Evolutionary conservation across 345 rosid genomes (phyloP), one percentile per base, ranked within the genome.

Genomic region (Ceriops decandra): DNA sequence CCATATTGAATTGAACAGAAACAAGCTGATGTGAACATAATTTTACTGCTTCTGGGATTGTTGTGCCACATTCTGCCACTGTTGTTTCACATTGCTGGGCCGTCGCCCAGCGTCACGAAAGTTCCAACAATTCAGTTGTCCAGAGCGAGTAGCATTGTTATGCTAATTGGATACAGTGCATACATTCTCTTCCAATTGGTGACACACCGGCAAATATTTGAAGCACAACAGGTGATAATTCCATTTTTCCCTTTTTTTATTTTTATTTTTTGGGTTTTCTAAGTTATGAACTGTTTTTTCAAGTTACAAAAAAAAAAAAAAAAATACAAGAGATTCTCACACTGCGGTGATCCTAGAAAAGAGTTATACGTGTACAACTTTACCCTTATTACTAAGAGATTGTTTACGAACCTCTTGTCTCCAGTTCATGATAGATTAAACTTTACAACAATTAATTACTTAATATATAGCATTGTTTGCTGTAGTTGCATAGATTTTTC

Each of bases 1-100:
- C 13, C 30, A 22, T 8, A 9, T 9, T 24, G 59, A 54, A 54
- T 54, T 68, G 60, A 52, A 70, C 91, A 93, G 98, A 84, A 79
- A 74, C 98, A 93, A 84, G 91, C 97, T 0, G 97, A 91, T 51
- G 96, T 89, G 66, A 93, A 91, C 84, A 79, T 82, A 35, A 72
- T 85, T 69, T 68, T 93, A 74, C 81, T 93, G 63, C 68, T 91
- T 33, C 83, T 93, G 56, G 97, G 77, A 26, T 71, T 91, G 82
- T 64, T 93, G 76, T 93, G 97, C 76, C 86, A 88, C 73, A 58
- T 86, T 47, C 68, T 93, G 61, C 98, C 98, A 4, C 22, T 93
- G 82, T 57, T 93, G 70, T 80, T 88, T 63, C 71, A 63, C 49
- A 80, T 78, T 36, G 74, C 82, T 4, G 87, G 80, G 6, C 72